A percentile compares a stretch with the other conserved stretches of the same genome.
Evolutionary conservation across 1,284 basidiomycete species (phyloP).

Genomic region (Sporisorium iseilematis-ciliati): DNA sequence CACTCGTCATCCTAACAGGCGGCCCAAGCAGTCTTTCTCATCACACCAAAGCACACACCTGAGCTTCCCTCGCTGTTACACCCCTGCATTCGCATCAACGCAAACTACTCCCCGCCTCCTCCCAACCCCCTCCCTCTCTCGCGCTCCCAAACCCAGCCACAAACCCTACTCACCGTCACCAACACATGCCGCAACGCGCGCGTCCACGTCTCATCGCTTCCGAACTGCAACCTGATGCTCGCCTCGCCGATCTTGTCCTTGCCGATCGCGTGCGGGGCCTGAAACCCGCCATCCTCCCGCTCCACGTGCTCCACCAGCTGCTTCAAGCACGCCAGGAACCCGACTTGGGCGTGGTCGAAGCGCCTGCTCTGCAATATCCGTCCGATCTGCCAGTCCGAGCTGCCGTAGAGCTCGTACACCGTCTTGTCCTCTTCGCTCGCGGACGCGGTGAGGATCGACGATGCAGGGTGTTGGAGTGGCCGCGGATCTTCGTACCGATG

Average conservation of each 20-base stretch:
- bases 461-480: conserved; percentile 17
- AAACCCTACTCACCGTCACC: conserved; percentile 73
- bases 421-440: conserved; percentile 17
- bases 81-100: too few relatives aligned
- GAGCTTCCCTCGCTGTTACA: too few relatives aligned
- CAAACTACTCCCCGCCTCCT: conserved; percentile 15
- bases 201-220: conserved; percentile 91
- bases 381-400: conserved; percentile 79
- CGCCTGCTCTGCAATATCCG: conserved; percentile 90
- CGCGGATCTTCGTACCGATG: conserved; percentile 37
- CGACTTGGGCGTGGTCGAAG: conserved; percentile 96
- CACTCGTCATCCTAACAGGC: too few relatives aligned
- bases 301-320: conserved; percentile 87
- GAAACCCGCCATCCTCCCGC: conserved; percentile 77
- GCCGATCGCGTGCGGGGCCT: conserved; percentile 87
- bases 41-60: too few relatives aligned
- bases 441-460: background rate
- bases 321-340: conserved; percentile 91
- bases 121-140: conserved; percentile 15
- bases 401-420: conserved; percentile 60
- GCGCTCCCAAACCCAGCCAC: conserved; percentile 44
- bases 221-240: conserved; percentile 92
- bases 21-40: too few relatives aligned
- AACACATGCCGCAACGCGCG: conserved; percentile 90
- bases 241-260: conserved; percentile 97